These are phyloP conservation scores for Raddia distichophylla DNA, from an alignment of 176 grass and related monocot species.

Conservation along the genomic window DNA sequence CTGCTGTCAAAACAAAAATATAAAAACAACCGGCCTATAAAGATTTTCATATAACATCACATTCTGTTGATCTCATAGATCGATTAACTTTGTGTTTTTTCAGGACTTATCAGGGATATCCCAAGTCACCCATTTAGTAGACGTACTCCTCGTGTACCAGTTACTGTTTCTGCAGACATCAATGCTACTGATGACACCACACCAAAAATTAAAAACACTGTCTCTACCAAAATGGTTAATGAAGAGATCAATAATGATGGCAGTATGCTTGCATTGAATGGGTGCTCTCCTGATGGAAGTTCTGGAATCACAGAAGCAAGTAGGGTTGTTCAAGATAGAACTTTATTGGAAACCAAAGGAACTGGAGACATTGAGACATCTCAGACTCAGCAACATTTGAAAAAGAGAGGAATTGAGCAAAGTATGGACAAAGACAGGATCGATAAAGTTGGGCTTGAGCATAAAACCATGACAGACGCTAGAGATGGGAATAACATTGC, in stretches of 20 bases:
- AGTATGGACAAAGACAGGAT: conserved; percentile 14
- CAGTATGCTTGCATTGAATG: not conserved
- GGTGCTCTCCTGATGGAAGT: conserved; percentile 47
- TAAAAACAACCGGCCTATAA: not conserved
- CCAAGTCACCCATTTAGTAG: conserved; percentile 37
- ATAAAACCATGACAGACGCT: conserved; percentile 14
- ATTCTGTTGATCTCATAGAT: not conserved
- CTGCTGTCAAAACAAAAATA: conserved; percentile 15
- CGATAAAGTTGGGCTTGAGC: conserved; percentile 39
- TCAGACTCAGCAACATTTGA: conserved; percentile 34
- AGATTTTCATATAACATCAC: not conserved
- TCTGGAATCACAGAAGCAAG: conserved; percentile 41
- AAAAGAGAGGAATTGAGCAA: conserved; percentile 46
- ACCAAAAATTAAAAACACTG: conserved; percentile 21
- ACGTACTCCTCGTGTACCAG: conserved; percentile 53
- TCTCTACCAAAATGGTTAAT: conserved; percentile 27
- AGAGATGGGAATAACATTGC: conserved; percentile 33
- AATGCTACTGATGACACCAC: conserved; percentile 19
- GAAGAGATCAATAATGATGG: conserved; percentile 23
- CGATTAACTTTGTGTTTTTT: conserved; percentile 25
- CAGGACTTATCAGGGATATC: conserved; percentile 39
- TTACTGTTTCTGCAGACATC: conserved; percentile 40
- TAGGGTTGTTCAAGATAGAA: conserved; percentile 30
- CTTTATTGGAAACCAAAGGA: conserved; percentile 36
- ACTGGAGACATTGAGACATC: conserved; percentile 15